phyloP scores from a whole-genome alignment of 805 yeast genomes.

The Candida coleopterorum region DNA sequence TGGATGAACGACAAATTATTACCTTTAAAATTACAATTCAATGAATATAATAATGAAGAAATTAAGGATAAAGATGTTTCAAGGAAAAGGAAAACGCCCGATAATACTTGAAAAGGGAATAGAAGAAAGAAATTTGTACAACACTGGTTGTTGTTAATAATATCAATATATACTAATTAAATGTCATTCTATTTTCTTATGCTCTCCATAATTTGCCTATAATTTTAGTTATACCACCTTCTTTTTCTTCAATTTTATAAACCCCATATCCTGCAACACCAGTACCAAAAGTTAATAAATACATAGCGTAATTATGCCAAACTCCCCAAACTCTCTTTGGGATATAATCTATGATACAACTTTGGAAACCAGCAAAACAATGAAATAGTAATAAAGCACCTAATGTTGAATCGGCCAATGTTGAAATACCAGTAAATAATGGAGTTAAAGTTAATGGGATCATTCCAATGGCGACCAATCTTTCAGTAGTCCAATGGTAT shows the following conservation, averaged over 20 bases:
- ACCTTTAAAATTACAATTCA: constrained; percentile 7
- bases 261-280: constrained; percentile 66
- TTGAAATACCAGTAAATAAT: constrained; percentile 47
- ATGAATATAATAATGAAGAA: not conserved
- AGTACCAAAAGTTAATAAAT: constrained; percentile 58
- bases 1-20: constrained; percentile 21
- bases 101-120: not conserved
- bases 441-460: constrained; percentile 64
- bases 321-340: constrained; percentile 70
- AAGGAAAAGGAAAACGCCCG: constrained; percentile 7
- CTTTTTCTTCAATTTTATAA: constrained; percentile 61
- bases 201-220: constrained; percentile 37
- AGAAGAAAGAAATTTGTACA: not conserved
- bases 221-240: constrained; percentile 58
- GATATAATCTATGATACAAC: constrained; percentile 75
- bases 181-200: too few species aligned
- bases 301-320: constrained; percentile 58
- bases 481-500: constrained; percentile 70
- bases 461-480: constrained; percentile 53
- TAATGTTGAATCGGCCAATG: constrained; percentile 54
- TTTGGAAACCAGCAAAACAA: constrained; percentile 65
- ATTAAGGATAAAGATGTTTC: not conserved
- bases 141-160: not conserved
- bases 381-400: constrained; percentile 56
- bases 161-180: constrained; percentile 6